Evolutionary conservation across 2,329 filamentous ascomycete species (phyloP).

Genomic region (Alternaria arbusti): DNA sequence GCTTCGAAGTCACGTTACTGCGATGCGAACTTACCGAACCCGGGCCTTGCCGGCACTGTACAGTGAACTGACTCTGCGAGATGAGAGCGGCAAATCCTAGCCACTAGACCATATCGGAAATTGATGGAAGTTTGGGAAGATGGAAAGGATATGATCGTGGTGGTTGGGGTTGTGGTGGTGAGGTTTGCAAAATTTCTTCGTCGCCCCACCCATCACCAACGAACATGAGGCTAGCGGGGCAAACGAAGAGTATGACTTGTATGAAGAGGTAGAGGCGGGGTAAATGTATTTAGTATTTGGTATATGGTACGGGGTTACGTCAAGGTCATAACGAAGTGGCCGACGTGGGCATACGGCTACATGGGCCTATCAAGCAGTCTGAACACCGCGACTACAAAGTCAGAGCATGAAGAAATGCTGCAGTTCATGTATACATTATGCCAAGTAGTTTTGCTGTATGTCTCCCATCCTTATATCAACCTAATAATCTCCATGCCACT

Average conservation of each 20-base stretch:
- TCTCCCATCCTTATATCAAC: not conserved
- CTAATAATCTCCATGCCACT: not conserved
- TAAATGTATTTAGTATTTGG: not conserved
- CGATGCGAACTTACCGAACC: slow-evolving; percentile 9
- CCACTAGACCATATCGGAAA: slow-evolving; percentile 23
- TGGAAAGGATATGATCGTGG: not conserved
- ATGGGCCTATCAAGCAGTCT: no score
- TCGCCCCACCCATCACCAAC: not conserved
- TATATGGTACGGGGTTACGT: not conserved
- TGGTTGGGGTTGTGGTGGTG: not conserved
- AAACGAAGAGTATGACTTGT: not conserved
- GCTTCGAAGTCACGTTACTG: not conserved
- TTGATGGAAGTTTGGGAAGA: not conserved
- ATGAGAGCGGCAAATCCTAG: slow-evolving; percentile 25
- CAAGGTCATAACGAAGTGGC: not conserved
- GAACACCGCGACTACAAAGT: no score
- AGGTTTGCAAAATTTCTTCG: no score
- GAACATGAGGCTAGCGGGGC: not conserved
- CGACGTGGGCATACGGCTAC: accelerated
- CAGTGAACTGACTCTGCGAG: slow-evolving; percentile 10
- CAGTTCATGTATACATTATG: not conserved
- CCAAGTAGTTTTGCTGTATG: not conserved
- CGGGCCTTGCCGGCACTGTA: slow-evolving; percentile 22
- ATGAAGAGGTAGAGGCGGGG: not conserved
- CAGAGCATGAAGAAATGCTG: no score